A percentile compares a stretch with the other conserved stretches of the same genome.
These are phyloP conservation scores for Hibiscus mutabilis DNA, from an alignment of 345 rosid genomes.

Conservation along the genomic window DNA sequence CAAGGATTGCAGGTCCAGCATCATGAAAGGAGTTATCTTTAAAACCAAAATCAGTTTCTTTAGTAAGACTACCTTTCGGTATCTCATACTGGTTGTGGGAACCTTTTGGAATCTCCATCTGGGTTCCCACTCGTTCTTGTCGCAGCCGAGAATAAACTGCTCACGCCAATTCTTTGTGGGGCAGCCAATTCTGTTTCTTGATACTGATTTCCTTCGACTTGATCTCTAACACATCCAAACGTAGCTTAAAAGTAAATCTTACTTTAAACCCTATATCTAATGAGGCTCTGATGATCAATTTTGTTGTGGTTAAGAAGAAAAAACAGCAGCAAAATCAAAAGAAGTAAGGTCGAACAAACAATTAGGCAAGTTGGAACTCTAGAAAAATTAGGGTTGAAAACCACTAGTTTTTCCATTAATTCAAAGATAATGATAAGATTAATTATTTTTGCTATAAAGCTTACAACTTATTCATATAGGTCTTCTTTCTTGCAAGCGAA, in stretches of 20 bases:
- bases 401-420: background rate
- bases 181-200: no score
- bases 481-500: no score
- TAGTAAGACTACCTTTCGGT: background rate
- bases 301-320: background rate
- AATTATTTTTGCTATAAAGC: no score
- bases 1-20: background rate
- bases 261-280: background rate
- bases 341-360: background rate
- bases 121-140: background rate
- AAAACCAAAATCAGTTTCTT: background rate
- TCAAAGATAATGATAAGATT: no score
- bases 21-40: background rate
- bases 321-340: background rate
- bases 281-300: background rate
- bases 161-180: background rate
- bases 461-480: no score
- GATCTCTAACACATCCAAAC: background rate
- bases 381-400: background rate
- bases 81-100: background rate
- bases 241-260: background rate
- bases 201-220: no score
- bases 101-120: background rate
- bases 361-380: background rate
- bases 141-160: background rate